phyloP scores from a whole-genome alignment of 2,329 filamentous ascomycete genomes.

The Trichoderma arundinaceum region DNA sequence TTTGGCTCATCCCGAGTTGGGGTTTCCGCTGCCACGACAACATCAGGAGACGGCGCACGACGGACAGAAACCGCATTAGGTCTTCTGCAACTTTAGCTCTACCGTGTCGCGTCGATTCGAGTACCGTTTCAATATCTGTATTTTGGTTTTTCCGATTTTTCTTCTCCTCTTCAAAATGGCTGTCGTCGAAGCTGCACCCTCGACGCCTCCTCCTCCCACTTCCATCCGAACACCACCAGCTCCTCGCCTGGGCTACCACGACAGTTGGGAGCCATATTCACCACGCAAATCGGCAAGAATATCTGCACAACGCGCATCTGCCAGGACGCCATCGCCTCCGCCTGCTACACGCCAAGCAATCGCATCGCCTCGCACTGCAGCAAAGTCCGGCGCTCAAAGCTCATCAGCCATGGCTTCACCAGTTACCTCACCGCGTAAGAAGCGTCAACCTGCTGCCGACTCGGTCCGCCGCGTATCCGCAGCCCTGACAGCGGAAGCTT shows the following conservation, averaged over 20 bases:
- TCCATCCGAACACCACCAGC: conserved; percentile 70
- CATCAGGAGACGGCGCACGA: conserved; percentile 16
- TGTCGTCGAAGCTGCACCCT: conserved; percentile 41
- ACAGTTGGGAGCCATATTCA: conserved; percentile 74
- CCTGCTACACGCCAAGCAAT: conserved; percentile 43
- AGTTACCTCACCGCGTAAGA: conserved; percentile 57
- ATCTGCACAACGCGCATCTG: conserved; percentile 57
- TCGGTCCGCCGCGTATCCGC: conserved; percentile 55
- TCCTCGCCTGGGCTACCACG: conserved; percentile 69
- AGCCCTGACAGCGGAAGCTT: conserved; percentile 53
- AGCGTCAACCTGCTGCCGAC: conserved; percentile 54
- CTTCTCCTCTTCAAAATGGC: conserved; percentile 39
- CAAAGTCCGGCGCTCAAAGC: conserved; percentile 41
- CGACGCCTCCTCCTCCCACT: conserved; percentile 66
- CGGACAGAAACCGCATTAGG: neutral
- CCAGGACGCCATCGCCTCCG: conserved; percentile 63
- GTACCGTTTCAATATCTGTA: conserved; percentile 4
- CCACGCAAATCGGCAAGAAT: conserved; percentile 72
- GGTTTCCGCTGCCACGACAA: conserved; percentile 34
- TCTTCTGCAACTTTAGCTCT: conserved; percentile 33
- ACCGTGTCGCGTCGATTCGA: conserved; percentile 3
- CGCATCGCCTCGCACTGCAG: conserved; percentile 44
- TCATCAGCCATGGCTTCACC: conserved; percentile 49
- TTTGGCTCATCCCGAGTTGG: conserved; percentile 29
- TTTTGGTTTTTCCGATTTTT: conserved; percentile 21